Percentiles rank a stretch among this genome's conserved stretches.
Conservation (phyloP, 768 basidiomycete genomes). For the Serendipita vermifera region DNA sequence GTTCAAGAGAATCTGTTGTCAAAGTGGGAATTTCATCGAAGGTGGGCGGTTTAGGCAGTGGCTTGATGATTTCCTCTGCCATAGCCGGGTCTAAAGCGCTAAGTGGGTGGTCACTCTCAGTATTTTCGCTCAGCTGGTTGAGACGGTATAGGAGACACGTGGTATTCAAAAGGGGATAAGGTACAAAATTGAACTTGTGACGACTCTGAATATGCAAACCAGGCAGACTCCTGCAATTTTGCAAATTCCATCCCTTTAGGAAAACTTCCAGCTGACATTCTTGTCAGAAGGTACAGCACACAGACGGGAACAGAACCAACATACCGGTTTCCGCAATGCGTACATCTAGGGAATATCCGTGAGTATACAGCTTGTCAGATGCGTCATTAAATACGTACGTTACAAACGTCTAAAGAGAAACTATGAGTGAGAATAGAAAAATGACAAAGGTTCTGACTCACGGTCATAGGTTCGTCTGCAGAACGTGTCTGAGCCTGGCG, state of each 20-base stretch:
- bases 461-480: slow-evolving; percentile 98
- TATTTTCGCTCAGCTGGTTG: too few relatives aligned
- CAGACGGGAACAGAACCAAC: neutral
- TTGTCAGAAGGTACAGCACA: neutral
- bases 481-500: slow-evolving; percentile 94
- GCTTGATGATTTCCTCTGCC: too few relatives aligned
- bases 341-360: slow-evolving; percentile 33
- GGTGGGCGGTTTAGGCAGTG: too few relatives aligned
- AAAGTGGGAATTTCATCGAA: neutral
- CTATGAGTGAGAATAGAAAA: slow-evolving; percentile 6
- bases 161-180: too few relatives aligned
- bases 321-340: slow-evolving; percentile 50
- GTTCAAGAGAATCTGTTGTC: neutral
- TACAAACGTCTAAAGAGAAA: slow-evolving; percentile 58
- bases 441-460: slow-evolving; percentile 27
- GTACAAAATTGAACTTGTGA: too few relatives aligned
- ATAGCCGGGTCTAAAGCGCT: too few relatives aligned
- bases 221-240: too few relatives aligned
- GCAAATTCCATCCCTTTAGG: slow-evolving; percentile 24
- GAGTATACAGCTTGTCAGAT: too few relatives aligned
- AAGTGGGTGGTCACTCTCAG: too few relatives aligned
- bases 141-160: too few relatives aligned
- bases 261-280: slow-evolving; percentile 46
- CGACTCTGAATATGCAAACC: too few relatives aligned
- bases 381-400: slow-evolving; percentile 57